Conservation (phyloP, 257 asterid species). For the Ballota nigra region DNA sequence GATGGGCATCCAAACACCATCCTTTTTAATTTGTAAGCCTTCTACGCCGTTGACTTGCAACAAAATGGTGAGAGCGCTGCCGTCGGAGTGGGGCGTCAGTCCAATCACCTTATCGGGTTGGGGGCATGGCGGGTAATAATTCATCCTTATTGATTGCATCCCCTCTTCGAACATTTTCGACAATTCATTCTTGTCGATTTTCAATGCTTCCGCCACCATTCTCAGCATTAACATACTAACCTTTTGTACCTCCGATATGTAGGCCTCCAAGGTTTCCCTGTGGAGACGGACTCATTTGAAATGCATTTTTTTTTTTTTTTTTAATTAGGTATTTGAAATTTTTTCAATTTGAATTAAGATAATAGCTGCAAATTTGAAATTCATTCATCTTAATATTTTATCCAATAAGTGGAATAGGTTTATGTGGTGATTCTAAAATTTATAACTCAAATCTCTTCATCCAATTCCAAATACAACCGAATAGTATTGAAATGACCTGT, state of each 20-base stretch:
- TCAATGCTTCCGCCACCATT: constrained; percentile 36
- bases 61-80: constrained; percentile 49
- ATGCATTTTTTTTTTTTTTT: too few relatives aligned
- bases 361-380: too few relatives aligned
- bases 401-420: too few relatives aligned
- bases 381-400: too few relatives aligned
- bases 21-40: constrained; percentile 62
- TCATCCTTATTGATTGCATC: constrained; percentile 59
- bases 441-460: too few relatives aligned
- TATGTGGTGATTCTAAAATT: too few relatives aligned
- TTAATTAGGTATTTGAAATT: too few relatives aligned
- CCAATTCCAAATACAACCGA: too few relatives aligned
- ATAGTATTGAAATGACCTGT: too few relatives aligned
- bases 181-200: constrained; percentile 32
- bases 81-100: constrained; percentile 64
- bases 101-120: constrained; percentile 53
- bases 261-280: constrained; percentile 60
- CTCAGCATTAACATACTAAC: constrained; percentile 29
- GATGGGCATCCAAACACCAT: constrained; percentile 66
- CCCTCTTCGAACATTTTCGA: constrained; percentile 56
- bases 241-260: constrained; percentile 42
- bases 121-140: constrained; percentile 65
- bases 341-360: too few relatives aligned
- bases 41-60: constrained; percentile 61
- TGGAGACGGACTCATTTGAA: too few relatives aligned